A percentile compares a stretch with the other conserved stretches of the same genome.
These are phyloP conservation scores for Apiospora rasikravindrae DNA, from an alignment of 2,329 filamentous ascomycete species.

Conservation along the genomic window DNA sequence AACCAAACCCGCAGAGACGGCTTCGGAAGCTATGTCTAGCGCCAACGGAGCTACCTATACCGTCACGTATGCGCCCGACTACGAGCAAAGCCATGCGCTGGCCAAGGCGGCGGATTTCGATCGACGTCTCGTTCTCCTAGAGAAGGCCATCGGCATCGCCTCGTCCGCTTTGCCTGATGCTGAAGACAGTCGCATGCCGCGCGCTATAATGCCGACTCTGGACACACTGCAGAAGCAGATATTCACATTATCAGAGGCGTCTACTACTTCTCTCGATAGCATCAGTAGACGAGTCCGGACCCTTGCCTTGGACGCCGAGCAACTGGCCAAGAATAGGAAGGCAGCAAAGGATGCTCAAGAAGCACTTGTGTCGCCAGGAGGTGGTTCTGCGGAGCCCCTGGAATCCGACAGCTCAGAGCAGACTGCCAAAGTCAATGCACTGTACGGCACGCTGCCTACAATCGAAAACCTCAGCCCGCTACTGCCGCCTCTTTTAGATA, in stretches of 20 bases:
- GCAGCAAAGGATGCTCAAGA: slow-evolving; percentile 68
- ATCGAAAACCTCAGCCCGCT: slow-evolving; percentile 87
- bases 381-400: slow-evolving; percentile 44
- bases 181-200: slow-evolving; percentile 59
- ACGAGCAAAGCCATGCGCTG: slow-evolving; percentile 72
- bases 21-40: slow-evolving; percentile 25
- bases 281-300: slow-evolving; percentile 72
- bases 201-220: slow-evolving; percentile 82
- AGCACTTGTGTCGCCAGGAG: slow-evolving; percentile 55
- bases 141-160: slow-evolving; percentile 80
- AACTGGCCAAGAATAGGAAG: slow-evolving; percentile 68
- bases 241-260: slow-evolving; percentile 73
- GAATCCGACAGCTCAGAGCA: slow-evolving; percentile 67
- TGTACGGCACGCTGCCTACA: slow-evolving; percentile 86
- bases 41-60: slow-evolving; percentile 60
- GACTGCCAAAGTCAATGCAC: slow-evolving; percentile 83
- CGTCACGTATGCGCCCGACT: slow-evolving; percentile 67
- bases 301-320: slow-evolving; percentile 75
- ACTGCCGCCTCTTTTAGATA: slow-evolving; percentile 82
- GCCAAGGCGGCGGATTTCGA: slow-evolving; percentile 89
- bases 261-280: slow-evolving; percentile 73
- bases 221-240: slow-evolving; percentile 83
- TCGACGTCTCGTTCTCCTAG: slow-evolving; percentile 75
- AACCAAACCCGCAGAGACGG: slow-evolving; percentile 31
- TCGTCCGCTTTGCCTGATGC: slow-evolving; percentile 69